Evolutionary conservation across 257 asterid species (phyloP).

Genomic region (Scutellaria baicalensis): DNA sequence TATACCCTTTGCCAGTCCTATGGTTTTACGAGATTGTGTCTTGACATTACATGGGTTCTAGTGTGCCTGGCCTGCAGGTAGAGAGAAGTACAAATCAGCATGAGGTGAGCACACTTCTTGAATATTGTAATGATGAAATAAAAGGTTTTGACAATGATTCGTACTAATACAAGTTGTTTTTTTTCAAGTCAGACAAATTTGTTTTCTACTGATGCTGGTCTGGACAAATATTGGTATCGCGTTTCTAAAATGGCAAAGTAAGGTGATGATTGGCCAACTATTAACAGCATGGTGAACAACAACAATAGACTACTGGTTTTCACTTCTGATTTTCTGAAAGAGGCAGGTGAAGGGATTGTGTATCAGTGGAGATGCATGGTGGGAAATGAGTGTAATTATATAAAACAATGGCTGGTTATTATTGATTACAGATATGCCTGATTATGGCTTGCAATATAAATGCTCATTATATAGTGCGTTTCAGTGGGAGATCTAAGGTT

Average conservation of each 20-base stretch:
- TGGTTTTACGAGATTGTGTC: conserved; percentile 42
- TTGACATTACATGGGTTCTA: conserved; percentile 38
- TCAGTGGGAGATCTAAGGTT: conserved; percentile 97
- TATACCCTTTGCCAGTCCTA: conserved; percentile 42
- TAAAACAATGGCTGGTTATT: background rate
- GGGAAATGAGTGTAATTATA: conserved; percentile 75
- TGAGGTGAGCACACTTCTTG: too few species aligned
- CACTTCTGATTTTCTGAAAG: conserved; percentile 91
- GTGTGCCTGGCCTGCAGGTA: conserved; percentile 56
- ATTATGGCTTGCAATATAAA: conserved; percentile 6
- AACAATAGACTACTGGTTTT: conserved; percentile 79
- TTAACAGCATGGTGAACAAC: conserved; percentile 58
- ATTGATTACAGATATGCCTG: conserved; percentile 12
- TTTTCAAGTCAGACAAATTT: conserved; percentile 74
- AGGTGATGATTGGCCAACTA: conserved; percentile 87
- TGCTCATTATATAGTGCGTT: conserved; percentile 19
- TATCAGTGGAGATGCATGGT: conserved; percentile 97
- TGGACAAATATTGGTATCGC: conserved; percentile 88
- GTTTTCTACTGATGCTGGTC: conserved; percentile 71
- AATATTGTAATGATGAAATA: too few species aligned
- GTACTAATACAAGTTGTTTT: background rate
- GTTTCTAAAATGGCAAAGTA: conserved; percentile 83
- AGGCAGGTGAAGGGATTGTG: conserved; percentile 80
- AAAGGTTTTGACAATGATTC: too few species aligned
- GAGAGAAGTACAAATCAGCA: conserved; percentile 96